phyloP scores from a whole-genome alignment of 2,329 filamentous ascomycete genomes.

The Aspergillus vadensis region DNA sequence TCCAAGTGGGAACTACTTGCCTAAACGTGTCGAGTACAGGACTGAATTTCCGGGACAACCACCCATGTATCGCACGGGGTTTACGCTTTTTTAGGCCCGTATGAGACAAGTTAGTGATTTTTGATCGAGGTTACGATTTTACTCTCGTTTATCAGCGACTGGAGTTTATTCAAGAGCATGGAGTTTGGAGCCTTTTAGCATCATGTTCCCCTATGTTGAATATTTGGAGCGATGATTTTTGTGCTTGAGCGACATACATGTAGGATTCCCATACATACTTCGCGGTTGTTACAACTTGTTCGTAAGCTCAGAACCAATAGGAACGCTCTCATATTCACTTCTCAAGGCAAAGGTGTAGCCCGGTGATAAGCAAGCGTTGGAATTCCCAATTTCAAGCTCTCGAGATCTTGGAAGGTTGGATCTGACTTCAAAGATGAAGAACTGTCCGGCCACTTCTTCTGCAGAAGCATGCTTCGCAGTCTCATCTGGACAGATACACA shows the following conservation, averaged over 20 bases:
- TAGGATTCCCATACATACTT: not conserved
- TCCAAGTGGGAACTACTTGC: conserved; percentile 24
- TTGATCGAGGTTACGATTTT: not conserved
- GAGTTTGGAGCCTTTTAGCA: conserved; percentile 2
- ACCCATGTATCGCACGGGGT: conserved; percentile 28
- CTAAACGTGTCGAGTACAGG: conserved; percentile 28
- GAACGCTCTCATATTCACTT: not conserved
- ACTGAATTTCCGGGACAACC: conserved; percentile 24
- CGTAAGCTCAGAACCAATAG: not conserved
- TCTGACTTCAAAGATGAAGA: conserved; percentile 21
- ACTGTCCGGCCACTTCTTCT: conserved; percentile 10
- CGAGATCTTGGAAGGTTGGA: conserved; percentile 24
- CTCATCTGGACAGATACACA: conserved; percentile 38
- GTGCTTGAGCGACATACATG: not conserved
- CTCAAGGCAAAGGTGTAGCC: conserved; percentile 24
- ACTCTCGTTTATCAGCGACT: not conserved
- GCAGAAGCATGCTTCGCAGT: conserved; percentile 37
- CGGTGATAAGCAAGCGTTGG: conserved; percentile 34
- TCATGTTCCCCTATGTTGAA: not conserved
- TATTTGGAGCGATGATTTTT: not conserved
- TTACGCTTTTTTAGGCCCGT: conserved; percentile 23
- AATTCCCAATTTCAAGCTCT: conserved; percentile 29
- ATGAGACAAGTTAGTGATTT: not conserved
- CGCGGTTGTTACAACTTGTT: not conserved
- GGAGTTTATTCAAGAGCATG: conserved; percentile 5